Conservation (phyloP, 1,284 basidiomycete genomes). For the Abortiporus biennis region DNA sequence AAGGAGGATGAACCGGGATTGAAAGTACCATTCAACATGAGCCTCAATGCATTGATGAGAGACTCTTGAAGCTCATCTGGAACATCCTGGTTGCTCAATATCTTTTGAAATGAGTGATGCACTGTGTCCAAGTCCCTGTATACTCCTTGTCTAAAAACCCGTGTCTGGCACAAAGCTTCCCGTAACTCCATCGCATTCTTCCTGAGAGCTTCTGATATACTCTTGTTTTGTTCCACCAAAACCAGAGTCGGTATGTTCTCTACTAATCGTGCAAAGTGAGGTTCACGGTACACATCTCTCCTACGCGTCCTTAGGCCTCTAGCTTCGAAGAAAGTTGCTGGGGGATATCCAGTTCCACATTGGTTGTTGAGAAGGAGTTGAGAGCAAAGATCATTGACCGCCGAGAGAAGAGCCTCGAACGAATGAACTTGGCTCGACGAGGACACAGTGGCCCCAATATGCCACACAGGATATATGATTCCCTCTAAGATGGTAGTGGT, state of each 20-base stretch:
- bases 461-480: slow-evolving; percentile 72
- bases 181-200: slow-evolving; percentile 45
- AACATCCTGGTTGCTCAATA: slow-evolving; percentile 43
- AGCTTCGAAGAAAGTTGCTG: slow-evolving; percentile 51
- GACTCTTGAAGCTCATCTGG: slow-evolving; percentile 50
- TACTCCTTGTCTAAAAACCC: slow-evolving; percentile 63
- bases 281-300: slow-evolving; percentile 56
- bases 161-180: slow-evolving; percentile 48
- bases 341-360: slow-evolving; percentile 37
- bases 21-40: slow-evolving; percentile 60
- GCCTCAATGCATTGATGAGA: slow-evolving; percentile 57
- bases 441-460: slow-evolving; percentile 36
- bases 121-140: slow-evolving; percentile 68
- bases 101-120: slow-evolving; percentile 58
- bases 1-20: too few relatives aligned
- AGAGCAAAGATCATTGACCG: slow-evolving; percentile 57
- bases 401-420: slow-evolving; percentile 46
- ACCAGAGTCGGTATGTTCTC: slow-evolving; percentile 61
- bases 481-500: slow-evolving; percentile 68
- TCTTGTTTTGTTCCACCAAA: slow-evolving; percentile 55
- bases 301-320: slow-evolving; percentile 63
- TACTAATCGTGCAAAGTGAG: slow-evolving; percentile 58
- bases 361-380: slow-evolving; percentile 51
- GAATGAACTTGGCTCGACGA: slow-evolving; percentile 31
- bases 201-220: slow-evolving; percentile 44